Base-by-base conservation (phyloP, 805 yeast genomes). In the Zygoascus flipseniorum region DNA sequence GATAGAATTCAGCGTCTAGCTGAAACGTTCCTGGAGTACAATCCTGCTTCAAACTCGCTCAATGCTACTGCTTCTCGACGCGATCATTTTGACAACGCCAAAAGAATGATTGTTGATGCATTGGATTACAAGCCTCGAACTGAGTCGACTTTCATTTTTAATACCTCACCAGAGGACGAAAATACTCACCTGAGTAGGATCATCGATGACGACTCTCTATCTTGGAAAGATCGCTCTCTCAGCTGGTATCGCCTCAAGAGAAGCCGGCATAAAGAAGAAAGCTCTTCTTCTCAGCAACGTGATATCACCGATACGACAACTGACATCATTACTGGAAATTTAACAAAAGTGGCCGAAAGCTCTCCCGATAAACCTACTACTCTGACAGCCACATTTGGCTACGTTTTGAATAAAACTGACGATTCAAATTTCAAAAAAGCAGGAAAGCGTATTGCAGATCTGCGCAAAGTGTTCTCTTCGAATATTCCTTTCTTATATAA, bases 361-460 rank as follows among this genome's bases (percentile, higher is more conserved):
- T 23, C 31, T 8, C 18, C 13, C 8, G 49, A 46, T 45, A 23
- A 11, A n/a, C 57, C 60, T n/a, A 43, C 58, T 1, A 63, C 69
- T 2, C 42, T 65, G 47, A 63, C 69, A 1, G 65, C 67, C 11
- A 64, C 70, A 1, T 60, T 65, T 19, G 72, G 72, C 1, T 59
- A 57, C 43, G 31, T 68, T 1, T 55, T 67, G 42, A 69, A 67
- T 47, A 23, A 18, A 20, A 13, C 18, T 10, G 51, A 32, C 13
- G 31, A 35, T 14, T 6, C 18, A 14, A 31, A 46, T 9, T 23
- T 23, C 6, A 35, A n/a, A 5, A 37, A 18, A 16, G 13, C 45
- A 53, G 2, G 63, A 61, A 13, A 48, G 54, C 23, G 26, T 37
- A 31, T 6, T 16, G 18, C 39, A 26, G 35, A 47, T 2, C 58